Conservation (phyloP, 495 filamentous ascomycete genomes). For the Bathelium albidoporum region DNA sequence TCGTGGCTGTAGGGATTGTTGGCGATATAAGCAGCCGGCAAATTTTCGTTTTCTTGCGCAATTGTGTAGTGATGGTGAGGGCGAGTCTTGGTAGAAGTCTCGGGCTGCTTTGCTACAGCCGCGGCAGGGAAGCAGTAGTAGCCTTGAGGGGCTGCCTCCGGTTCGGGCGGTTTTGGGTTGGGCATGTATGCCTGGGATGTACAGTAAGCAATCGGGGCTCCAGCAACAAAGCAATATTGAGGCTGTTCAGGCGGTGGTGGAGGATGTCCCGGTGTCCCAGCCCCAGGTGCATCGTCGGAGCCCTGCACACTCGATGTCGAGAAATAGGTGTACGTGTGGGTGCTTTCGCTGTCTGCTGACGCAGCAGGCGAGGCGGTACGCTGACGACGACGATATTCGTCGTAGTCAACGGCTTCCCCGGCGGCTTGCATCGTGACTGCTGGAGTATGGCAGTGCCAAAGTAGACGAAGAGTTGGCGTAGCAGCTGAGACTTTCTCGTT, state of each 20-base stretch:
- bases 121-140: background rate
- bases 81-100: background rate
- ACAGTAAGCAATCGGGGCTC: background rate
- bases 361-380: background rate
- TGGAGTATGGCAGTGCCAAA: background rate
- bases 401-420: background rate
- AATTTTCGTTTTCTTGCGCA: background rate
- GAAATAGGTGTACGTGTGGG: background rate
- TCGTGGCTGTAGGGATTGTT: slow-evolving; percentile 1
- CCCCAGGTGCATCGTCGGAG: background rate
- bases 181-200: background rate
- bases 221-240: background rate
- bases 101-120: background rate
- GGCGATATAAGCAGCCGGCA: background rate
- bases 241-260: background rate
- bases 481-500: background rate
- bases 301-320: background rate
- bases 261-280: background rate
- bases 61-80: background rate
- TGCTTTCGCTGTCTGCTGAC: background rate
- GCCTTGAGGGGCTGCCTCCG: background rate
- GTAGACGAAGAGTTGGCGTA: background rate
- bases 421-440: background rate
- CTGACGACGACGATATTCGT: background rate
- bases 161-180: background rate